A percentile compares a stretch with the other conserved stretches of the same genome.
Conservation (phyloP, 2,329 filamentous ascomycete genomes). For the Colletotrichum shisoi region DNA sequence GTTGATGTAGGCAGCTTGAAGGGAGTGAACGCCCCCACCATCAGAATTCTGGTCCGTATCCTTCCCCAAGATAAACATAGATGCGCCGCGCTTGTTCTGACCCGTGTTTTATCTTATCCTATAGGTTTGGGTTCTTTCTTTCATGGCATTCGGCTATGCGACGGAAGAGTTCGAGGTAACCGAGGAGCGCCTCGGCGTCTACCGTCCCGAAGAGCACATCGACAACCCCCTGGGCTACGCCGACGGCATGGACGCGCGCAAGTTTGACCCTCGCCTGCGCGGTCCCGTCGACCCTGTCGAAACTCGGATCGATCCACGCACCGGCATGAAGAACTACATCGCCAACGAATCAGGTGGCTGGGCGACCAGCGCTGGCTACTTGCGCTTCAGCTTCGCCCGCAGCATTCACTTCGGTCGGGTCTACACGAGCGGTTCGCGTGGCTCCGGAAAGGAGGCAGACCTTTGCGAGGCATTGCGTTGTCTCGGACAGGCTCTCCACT, state of each 20-base stretch:
- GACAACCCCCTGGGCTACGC: conserved; percentile 86
- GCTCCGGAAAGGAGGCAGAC: conserved; percentile 74
- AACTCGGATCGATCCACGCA: conserved; percentile 74
- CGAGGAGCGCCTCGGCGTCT: conserved; percentile 78
- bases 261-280: conserved; percentile 81
- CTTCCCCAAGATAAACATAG: neutral
- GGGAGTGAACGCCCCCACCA: conserved; percentile 78
- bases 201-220: conserved; percentile 77
- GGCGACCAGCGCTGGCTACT: conserved; percentile 88
- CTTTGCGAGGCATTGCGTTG: conserved; percentile 82
- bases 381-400: conserved; percentile 76
- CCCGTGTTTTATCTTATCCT: neutral
- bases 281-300: conserved; percentile 77
- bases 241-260: conserved; percentile 83
- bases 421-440: conserved; percentile 71
- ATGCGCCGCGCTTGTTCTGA: conserved; percentile 17
- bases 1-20: conserved; percentile 83
- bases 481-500: conserved; percentile 78
- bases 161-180: conserved; percentile 87
- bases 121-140: conserved; percentile 79
- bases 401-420: conserved; percentile 80
- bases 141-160: conserved; percentile 84
- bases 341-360: conserved; percentile 86
- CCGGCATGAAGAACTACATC: conserved; percentile 99
- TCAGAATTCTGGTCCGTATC: conserved; percentile 70